These are phyloP conservation scores for Raffaelea arxii DNA, from an alignment of 2,329 filamentous ascomycete species.

Conservation along the genomic window DNA sequence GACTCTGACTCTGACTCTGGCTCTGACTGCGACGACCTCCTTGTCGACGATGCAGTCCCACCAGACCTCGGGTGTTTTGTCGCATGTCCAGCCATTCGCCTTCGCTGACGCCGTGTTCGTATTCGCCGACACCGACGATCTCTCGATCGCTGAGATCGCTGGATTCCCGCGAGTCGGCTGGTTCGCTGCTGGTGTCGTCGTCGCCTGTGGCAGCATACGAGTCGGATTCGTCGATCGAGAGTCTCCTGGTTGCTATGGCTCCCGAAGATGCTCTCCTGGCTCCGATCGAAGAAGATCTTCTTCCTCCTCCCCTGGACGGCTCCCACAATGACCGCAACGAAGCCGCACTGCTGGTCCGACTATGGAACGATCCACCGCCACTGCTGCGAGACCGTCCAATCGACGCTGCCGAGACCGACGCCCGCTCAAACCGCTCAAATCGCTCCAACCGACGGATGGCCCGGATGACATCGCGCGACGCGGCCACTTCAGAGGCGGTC, in stretches of 20 bases:
- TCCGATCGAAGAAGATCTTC: no score
- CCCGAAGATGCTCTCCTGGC: no score
- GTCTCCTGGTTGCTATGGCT: no score
- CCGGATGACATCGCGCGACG: conserved; percentile 52
- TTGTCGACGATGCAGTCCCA: neutral
- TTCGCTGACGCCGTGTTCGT: conserved; percentile 17
- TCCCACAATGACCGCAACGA: conserved; percentile 62
- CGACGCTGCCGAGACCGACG: no score
- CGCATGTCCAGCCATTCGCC: conserved; percentile 28
- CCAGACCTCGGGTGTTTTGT: conserved; percentile 12
- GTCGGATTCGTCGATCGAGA: no score
- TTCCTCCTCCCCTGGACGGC: no score
- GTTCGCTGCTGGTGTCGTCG: no score
- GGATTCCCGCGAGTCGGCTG: no score
- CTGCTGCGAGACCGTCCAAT: no score
- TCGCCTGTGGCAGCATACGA: no score
- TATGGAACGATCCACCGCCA: conserved; percentile 52
- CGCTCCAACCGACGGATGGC: conserved; percentile 52
- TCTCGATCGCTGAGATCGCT: conserved; percentile 1
- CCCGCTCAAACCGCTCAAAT: conserved; percentile 54
- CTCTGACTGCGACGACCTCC: neutral
- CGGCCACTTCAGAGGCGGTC: conserved; percentile 61
- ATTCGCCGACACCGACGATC: conserved; percentile 1
- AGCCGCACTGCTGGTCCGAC: conserved; percentile 54
- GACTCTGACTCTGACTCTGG: neutral